Conservation (phyloP, 2,329 filamentous ascomycete species). For the Coniella vitis region DNA sequence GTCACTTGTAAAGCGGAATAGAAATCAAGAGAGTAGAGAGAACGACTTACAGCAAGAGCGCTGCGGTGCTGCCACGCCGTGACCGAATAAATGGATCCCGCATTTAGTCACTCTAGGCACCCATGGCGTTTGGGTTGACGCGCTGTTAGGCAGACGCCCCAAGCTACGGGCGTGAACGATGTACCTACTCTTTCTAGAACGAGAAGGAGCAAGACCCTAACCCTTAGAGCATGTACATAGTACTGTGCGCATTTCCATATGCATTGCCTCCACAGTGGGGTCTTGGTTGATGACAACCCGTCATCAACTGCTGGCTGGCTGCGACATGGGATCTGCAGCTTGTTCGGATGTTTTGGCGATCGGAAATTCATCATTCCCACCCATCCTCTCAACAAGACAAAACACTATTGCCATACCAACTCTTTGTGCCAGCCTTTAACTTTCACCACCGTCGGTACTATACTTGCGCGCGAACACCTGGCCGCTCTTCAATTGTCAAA, state of each 20-base stretch:
- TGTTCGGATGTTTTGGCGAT: constrained; percentile 3
- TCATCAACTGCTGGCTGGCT: constrained; percentile 12
- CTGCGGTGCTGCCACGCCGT: too few species aligned
- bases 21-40: too few species aligned
- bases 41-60: too few species aligned
- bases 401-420: background rate
- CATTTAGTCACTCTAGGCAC: constrained; percentile 6
- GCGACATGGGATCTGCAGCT: constrained; percentile 8
- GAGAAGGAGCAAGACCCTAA: background rate
- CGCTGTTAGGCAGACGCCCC: constrained; percentile 14
- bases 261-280: constrained; percentile 10
- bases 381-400: background rate
- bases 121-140: constrained; percentile 9
- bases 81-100: background rate
- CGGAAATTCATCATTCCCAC: background rate
- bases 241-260: too few species aligned
- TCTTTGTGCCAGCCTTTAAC: background rate
- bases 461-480: too few species aligned
- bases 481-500: too few species aligned
- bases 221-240: background rate
- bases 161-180: background rate
- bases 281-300: constrained; percentile 10
- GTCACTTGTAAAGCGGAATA: background rate
- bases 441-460: background rate
- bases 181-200: background rate